Base-by-base conservation (phyloP, 2,329 filamentous ascomycete genomes). In the Fusarium sp. region DNA sequence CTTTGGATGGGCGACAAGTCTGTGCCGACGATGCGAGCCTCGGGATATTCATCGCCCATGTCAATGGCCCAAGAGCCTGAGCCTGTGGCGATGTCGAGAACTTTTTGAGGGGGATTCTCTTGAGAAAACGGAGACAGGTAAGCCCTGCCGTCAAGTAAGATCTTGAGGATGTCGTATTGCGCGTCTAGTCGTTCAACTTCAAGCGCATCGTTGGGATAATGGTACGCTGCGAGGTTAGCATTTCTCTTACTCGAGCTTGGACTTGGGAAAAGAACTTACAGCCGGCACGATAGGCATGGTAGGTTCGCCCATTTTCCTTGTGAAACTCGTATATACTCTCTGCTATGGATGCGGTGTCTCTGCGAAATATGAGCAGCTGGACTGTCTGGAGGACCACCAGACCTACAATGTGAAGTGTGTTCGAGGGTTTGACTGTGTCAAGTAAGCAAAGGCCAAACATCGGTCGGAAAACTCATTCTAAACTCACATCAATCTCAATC, bases 21-120 rank as follows among this genome's bases (percentile, higher is more conserved):
- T 12, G 52, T 63, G 30, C 60, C 60, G 37, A 54, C 60, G 20
- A 63, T 50, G 22, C 52, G 52, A n/a, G 60, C 43, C 27, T 47
- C 37, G 9, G 60, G 60, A n/a, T 32, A 63, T 1, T 54, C 45
- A 15, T 63, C 60, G 0, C 60, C 60, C 45, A 63, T 63, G 32
- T 63, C 45, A 12, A 63, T 20, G 17, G 60, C 60, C 60, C 60
- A 63, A 27, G 50, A 47, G 15, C 60, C 60, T 12, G 60, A 54
- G 7, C 60, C 60, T 25, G 60, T 63, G 9, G 60, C 60, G 8
- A 63, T 50, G 20, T 63, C 60, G 20, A 63, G 60, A 22, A 63
- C 60, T 33, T 50, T 47, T 14, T 54, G 50, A 30, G 60, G 60
- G 20, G 60, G 60, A 3, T 40, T 38, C n/a, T 40, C 22, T 5